A percentile compares a stretch with the other conserved stretches of the same genome.
Conservation (phyloP, 2,329 filamentous ascomycete species). For the Myriosclerotinia scirpicola region DNA sequence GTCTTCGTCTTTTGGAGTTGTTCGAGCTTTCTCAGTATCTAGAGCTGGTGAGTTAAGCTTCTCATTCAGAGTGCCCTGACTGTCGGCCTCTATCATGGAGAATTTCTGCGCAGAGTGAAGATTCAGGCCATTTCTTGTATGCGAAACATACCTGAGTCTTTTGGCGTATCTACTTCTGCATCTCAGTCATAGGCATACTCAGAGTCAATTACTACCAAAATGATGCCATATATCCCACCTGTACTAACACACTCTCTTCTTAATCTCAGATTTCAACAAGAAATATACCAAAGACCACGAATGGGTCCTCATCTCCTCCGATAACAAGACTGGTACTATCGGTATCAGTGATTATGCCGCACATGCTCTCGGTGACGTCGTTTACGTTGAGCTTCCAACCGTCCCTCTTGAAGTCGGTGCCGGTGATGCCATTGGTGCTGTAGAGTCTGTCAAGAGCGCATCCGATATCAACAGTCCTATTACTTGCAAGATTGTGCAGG, state of each 20-base stretch:
- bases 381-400: conserved; percentile 92
- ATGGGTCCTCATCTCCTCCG: conserved; percentile 87
- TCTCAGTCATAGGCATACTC: conserved; percentile 1
- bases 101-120: background rate
- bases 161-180: background rate
- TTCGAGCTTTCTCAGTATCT: conserved; percentile 51
- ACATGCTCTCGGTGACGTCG: conserved; percentile 89
- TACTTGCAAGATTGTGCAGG: conserved; percentile 69
- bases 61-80: conserved; percentile 4
- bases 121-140: background rate
- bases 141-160: background rate
- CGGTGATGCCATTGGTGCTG: conserved; percentile 86
- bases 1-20: conserved; percentile 38
- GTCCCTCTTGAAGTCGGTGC: conserved; percentile 64
- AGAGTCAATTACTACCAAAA: background rate
- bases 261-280: conserved; percentile 48
- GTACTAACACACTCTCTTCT: conserved; percentile 12
- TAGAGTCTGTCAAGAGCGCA: conserved; percentile 98
- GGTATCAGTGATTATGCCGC: conserved; percentile 93
- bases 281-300: conserved; percentile 97
- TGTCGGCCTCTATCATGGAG: background rate
- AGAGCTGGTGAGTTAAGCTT: conserved; percentile 43
- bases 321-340: conserved; percentile 76
- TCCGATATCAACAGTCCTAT: conserved; percentile 94
- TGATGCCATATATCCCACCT: background rate